Evolutionary conservation across 148 eudicot species (phyloP).

Genomic region (Spergularia bocconei): DNA sequence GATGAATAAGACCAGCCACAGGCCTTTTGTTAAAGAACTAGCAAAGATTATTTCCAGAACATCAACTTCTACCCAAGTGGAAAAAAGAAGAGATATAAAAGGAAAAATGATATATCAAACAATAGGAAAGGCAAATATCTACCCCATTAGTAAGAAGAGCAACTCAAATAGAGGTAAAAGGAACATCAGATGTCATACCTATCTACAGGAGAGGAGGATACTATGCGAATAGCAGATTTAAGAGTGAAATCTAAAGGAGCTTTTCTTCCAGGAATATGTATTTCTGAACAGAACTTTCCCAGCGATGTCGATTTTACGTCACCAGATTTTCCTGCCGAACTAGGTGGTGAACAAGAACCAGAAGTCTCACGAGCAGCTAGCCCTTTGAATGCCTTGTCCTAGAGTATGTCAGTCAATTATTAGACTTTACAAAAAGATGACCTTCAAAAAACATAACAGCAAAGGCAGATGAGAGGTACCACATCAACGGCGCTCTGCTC

Average conservation of each 20-base stretch:
- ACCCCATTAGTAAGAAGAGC: background rate
- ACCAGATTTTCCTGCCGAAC: conserved; percentile 36
- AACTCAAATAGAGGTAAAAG: background rate
- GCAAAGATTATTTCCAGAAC: background rate
- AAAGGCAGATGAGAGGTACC: conserved; percentile 37
- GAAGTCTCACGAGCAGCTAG: conserved; percentile 56
- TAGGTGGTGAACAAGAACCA: conserved; percentile 41
- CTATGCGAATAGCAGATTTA: conserved; percentile 73
- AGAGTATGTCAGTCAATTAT: conserved; percentile 16
- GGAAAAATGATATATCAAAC: background rate
- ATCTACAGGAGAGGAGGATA: conserved; percentile 68
- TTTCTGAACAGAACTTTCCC: conserved; percentile 48
- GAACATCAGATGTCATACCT: conserved; percentile 48
- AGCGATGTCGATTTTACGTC: conserved; percentile 31
- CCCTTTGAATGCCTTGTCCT: conserved; percentile 89
- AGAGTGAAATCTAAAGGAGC: conserved; percentile 82
- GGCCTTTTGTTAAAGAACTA: background rate
- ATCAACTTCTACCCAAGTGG: background rate
- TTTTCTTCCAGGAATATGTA: conserved; percentile 46
- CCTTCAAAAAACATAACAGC: background rate
- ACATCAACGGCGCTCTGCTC: conserved; percentile 56
- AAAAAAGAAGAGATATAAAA: background rate
- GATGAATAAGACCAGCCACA: conserved; percentile 4
- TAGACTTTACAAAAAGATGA: background rate
- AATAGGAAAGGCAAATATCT: background rate